Evolutionary conservation across 352 stramenopile species (phyloP), one percentile per base, ranked within the genome.

Genomic region (Phytopythium aichiense): DNA sequence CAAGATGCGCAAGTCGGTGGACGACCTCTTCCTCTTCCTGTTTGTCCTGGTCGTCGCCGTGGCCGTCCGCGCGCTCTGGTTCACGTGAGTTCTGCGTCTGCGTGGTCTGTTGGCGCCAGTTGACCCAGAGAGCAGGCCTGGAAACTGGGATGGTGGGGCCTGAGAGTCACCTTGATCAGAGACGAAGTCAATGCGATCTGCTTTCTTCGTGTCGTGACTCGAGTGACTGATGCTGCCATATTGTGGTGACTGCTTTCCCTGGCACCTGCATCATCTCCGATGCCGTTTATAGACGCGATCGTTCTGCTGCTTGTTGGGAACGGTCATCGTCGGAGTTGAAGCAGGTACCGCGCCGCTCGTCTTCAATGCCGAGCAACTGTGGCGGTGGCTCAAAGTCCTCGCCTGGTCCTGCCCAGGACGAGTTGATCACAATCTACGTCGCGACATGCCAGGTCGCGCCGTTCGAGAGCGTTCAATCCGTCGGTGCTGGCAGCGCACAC

Each of bases 1-100:
- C 53, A 84, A 88, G 66, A 63, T 74, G 9, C 82, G 80, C 64
- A 90, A 92, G 69, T 78, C 76, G 50, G 54, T 88, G 30, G 82
- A 92, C 65, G 82, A 92, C 54, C 69, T 89, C 28, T 89, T 89
- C 52, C 71, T 92, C 56, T 92, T 92, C 60, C 69, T 92, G 55
- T 92, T 87, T 65, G 69, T 64, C 45, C 66, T 92, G 11, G 68
- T 92, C 23, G 31, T 89, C 48, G 64, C 65, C 11, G 65, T 88
- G 46, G 74, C 80, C 22, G 60, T 71, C 6, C 78, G 79, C 33
- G 72, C 70, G 23, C 72, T 84, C 60, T 86, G 74, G 72, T 22
- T 70, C 28, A 61, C 64, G 59, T 73, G 50, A 58, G 4, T 7
- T 4, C 23, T 8, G 16, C 42, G 3, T 7, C 15, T 23, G 40